These are phyloP conservation scores for Ceratocystis eucalypticola DNA, from an alignment of 2,329 filamentous ascomycete species.

Conservation along the genomic window DNA sequence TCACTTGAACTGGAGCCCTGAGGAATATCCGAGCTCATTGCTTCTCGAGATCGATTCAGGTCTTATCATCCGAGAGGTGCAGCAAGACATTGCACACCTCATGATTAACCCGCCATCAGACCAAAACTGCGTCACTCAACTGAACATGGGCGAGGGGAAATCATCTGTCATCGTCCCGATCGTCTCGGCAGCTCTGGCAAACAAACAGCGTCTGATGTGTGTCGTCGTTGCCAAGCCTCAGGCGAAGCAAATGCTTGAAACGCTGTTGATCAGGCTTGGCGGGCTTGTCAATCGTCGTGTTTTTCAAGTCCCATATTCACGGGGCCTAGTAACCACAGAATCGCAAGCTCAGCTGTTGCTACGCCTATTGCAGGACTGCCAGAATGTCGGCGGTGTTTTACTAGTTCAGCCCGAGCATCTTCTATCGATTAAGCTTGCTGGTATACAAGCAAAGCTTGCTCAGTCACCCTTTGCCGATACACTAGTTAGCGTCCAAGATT, in stretches of 20 bases:
- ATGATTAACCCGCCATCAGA: constrained; percentile 36
- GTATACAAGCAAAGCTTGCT: constrained; percentile 32
- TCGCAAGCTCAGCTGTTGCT: constrained; percentile 27
- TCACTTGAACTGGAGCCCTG: constrained; percentile 41
- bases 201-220: constrained; percentile 38
- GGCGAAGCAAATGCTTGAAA: constrained; percentile 45
- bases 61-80: constrained; percentile 46
- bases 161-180: constrained; percentile 57
- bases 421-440: constrained; percentile 50
- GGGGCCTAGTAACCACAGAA: constrained; percentile 26
- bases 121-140: constrained; percentile 44
- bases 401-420: constrained; percentile 51
- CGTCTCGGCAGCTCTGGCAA: constrained; percentile 39
- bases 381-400: constrained; percentile 38
- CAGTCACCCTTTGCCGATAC: background rate
- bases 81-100: constrained; percentile 41
- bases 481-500: constrained; percentile 32
- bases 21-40: constrained; percentile 43
- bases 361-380: constrained; percentile 33
- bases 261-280: constrained; percentile 41
- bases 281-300: constrained; percentile 42
- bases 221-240: constrained; percentile 50
- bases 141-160: constrained; percentile 63
- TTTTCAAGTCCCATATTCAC: constrained; percentile 45
- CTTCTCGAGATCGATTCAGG: constrained; percentile 51